Conservation (phyloP, 805 yeast species). For the Metschnikowia kunwiensis region DNA sequence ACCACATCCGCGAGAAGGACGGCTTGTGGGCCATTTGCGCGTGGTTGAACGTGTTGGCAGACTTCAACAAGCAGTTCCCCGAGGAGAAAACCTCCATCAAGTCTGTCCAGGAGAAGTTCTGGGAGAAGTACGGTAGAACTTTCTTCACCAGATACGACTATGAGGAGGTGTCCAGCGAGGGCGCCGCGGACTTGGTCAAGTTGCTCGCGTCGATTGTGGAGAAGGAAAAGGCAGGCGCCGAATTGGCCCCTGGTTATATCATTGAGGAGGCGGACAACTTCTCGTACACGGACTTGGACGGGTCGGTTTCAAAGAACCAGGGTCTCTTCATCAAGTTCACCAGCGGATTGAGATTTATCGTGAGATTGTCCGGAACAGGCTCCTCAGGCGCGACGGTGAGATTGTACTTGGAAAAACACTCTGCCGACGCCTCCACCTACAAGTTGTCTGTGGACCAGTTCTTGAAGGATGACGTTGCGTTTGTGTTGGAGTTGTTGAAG, state of each 20-base stretch:
- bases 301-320: slow-evolving; percentile 82
- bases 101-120: slow-evolving; percentile 78
- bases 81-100: slow-evolving; percentile 61
- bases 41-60: slow-evolving; percentile 94
- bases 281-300: slow-evolving; percentile 91
- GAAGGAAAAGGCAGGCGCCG: slow-evolving; percentile 43
- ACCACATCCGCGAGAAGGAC: slow-evolving; percentile 96
- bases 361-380: slow-evolving; percentile 94
- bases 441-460: slow-evolving; percentile 59
- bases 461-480: slow-evolving; percentile 57
- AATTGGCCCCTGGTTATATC: slow-evolving; percentile 44
- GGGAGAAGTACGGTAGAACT: slow-evolving; percentile 94
- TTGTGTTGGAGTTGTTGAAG: slow-evolving; percentile 64
- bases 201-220: slow-evolving; percentile 35
- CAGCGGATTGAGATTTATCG: slow-evolving; percentile 80
- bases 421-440: slow-evolving; percentile 52
- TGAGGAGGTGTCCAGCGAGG: slow-evolving; percentile 75
- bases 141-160: slow-evolving; percentile 94
- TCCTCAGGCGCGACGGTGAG: slow-evolving; percentile 97
- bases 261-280: slow-evolving; percentile 84
- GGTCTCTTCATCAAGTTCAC: slow-evolving; percentile 82
- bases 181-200: slow-evolving; percentile 67
- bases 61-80: slow-evolving; percentile 62
- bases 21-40: slow-evolving; percentile 98
- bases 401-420: slow-evolving; percentile 83